Percentiles rank a stretch among this genome's conserved stretches.
Conservation (phyloP, 2,329 filamentous ascomycete genomes). For the Cladosporium oxysporum region DNA sequence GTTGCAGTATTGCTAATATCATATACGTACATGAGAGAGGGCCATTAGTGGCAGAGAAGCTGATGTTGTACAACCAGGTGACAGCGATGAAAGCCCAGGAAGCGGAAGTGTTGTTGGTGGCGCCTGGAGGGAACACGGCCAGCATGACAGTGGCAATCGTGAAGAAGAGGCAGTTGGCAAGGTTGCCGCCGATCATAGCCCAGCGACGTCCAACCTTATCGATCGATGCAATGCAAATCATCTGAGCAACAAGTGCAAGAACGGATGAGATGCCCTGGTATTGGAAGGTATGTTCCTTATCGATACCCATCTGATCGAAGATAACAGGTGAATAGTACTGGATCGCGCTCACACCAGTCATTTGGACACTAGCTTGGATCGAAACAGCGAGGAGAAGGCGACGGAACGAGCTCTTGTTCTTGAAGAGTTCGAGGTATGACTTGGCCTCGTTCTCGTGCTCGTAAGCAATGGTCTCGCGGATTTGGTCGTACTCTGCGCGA, state of each 20-base stretch:
- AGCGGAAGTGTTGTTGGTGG: conserved; percentile 53
- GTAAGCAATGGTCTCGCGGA: conserved; percentile 64
- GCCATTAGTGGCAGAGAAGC: conserved; percentile 70
- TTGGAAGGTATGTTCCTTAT: conserved; percentile 63
- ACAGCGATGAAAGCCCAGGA: conserved; percentile 72
- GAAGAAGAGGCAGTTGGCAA: conserved; percentile 71
- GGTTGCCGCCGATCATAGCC: conserved; percentile 71
- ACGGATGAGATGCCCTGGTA: conserved; percentile 76
- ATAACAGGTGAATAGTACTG: conserved; percentile 42
- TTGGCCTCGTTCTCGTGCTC: conserved; percentile 70
- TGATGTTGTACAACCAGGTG: conserved; percentile 81
- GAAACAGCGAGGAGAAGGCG: conserved; percentile 69
- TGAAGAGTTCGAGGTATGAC: conserved; percentile 70
- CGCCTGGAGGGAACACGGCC: conserved; percentile 62
- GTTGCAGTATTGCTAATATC: background rate
- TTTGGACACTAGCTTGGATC: conserved; percentile 70
- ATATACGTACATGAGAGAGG: conserved; percentile 57
- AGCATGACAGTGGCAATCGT: conserved; percentile 64
- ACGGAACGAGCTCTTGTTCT: conserved; percentile 65
- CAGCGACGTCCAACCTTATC: conserved; percentile 71
- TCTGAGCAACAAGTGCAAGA: conserved; percentile 68
- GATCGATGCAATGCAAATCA: conserved; percentile 67
- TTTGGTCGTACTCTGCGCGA: conserved; percentile 69
- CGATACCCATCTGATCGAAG: conserved; percentile 70
- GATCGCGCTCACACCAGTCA: conserved; percentile 74